Evolutionary conservation across 495 filamentous ascomycete species (phyloP), one percentile per base, ranked within the genome.

Genomic region (Talaromyces wortmannii): DNA sequence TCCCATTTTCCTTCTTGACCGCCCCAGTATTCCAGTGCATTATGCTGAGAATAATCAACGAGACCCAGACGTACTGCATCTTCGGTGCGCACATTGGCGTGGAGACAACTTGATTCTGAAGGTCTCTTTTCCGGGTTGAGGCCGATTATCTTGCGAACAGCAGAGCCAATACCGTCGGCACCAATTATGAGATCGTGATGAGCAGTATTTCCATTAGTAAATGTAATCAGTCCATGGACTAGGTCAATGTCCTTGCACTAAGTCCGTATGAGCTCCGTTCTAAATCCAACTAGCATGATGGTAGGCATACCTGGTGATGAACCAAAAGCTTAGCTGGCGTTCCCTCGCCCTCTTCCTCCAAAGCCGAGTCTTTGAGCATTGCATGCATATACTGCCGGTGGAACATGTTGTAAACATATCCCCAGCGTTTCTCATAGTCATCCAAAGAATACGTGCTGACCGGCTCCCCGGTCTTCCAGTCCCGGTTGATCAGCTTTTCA

Each of bases 301-400:
- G 13, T 31, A 31, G 32, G 57, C 63, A 29, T 58, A 69, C 73
- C 50, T 61, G 58, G 56, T 78, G 70, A 53, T 80, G 77, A 3
- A 80, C 71, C 17, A 63, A 46, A 15, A 80, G 53, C 32, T 57
- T 67, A 1, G 69, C 73, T 0, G 76, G 78, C 0, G 48, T 63
- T 6, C 76, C 77, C n/a, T 70, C 63, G 2, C 76, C 74, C 6
- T 69, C 62, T 23, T 69, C 67, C 7, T 64, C 69, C 52, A 76
- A 11, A 0, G 78, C 79, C 15, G 68, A 69, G 29, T 77, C 73
- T 65, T 69, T 77, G 60, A 83, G 58, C 75, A 81, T 78, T 6
- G 63, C 56, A 58, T 83, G 79, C 77, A 83, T 80, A 55, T 81
- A 68, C 50, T 75, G 71, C 1, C 79, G 72, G 53, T 83, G 78